Evolutionary conservation across 306 rosid species (phyloP).

Genomic region (Citrullus amarus): DNA sequence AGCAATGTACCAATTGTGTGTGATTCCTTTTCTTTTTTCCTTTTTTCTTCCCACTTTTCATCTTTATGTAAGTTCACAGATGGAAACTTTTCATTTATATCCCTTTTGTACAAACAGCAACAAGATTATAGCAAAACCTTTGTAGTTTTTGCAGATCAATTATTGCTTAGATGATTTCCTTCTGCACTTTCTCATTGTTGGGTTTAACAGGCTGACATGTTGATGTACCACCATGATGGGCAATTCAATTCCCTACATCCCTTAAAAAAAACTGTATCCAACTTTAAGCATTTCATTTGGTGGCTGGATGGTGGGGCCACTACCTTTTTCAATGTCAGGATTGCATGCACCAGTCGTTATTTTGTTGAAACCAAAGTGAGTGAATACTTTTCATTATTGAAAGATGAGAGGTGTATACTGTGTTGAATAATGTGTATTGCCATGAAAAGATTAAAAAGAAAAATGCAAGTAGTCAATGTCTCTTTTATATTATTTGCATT

Average conservation of each 20-base stretch:
- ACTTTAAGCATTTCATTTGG: constrained; percentile 1
- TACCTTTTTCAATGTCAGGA: not conserved
- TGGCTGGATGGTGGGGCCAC: not conserved
- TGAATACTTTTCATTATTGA: not conserved
- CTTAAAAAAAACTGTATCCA: not conserved
- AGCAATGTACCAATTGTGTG: constrained; percentile 6
- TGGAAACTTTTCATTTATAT: constrained; percentile 6
- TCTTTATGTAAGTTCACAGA: constrained; percentile 32
- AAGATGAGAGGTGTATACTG: not conserved
- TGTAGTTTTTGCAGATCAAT: not conserved
- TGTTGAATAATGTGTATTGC: not conserved
- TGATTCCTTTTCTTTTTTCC: not conserved
- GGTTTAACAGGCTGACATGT: not conserved
- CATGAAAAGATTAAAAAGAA: not conserved
- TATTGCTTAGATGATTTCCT: not conserved
- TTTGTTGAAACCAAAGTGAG: not conserved
- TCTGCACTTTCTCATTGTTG: not conserved
- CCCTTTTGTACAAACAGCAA: constrained; percentile 8
- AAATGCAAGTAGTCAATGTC: not conserved
- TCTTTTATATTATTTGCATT: not conserved
- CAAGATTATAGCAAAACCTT: constrained; percentile 4
- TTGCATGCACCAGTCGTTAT: not conserved
- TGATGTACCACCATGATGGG: not conserved
- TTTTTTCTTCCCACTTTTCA: not conserved
- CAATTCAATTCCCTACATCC: not conserved